Conservation (phyloP, 2,329 filamentous ascomycete species). For the Penicillium sp. region DNA sequence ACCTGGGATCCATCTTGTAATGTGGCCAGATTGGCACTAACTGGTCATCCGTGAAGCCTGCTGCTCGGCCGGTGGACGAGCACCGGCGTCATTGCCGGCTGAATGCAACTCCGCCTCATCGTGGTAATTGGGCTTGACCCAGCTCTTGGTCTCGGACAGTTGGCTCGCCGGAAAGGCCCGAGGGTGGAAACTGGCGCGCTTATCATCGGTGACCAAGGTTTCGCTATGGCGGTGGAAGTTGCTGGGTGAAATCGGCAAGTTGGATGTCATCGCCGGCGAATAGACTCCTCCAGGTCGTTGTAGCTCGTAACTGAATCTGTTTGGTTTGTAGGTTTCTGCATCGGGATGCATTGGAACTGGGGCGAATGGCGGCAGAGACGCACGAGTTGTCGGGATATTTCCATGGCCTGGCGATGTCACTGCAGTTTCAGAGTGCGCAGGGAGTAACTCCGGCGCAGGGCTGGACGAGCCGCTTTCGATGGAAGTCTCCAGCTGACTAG, state of each 20-base stretch:
- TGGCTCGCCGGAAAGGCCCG: conserved; percentile 8
- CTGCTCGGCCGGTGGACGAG: conserved; percentile 7
- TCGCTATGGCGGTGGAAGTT: conserved; percentile 10
- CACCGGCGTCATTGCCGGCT: neutral
- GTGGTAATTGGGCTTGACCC: neutral
- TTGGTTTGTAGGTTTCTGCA: conserved; percentile 4
- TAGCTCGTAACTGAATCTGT: conserved; percentile 6
- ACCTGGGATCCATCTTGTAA: neutral
- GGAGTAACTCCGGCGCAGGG: neutral
- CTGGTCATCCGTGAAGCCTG: conserved; percentile 12
- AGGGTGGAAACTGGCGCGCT: conserved; percentile 17
- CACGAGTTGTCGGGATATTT: neutral
- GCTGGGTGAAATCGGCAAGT: neutral
- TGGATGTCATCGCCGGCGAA: conserved; percentile 4
- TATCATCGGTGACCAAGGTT: conserved; percentile 1
- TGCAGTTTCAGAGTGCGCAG: neutral
- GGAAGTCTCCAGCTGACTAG: conserved; percentile 21
- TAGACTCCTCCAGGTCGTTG: conserved; percentile 4
- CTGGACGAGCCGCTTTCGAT: conserved; percentile 16
- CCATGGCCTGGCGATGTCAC: conserved; percentile 1
- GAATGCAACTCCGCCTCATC: conserved; percentile 2
- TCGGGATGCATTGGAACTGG: conserved; percentile 3
- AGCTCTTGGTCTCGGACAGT: conserved; percentile 1
- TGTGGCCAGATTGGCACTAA: conserved; percentile 9
- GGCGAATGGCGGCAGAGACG: conserved; percentile 1